Percentiles rank a stretch among this genome's conserved stretches.
Conservation (phyloP, 1,284 basidiomycete species). For the Melanopsichium pennsylvanicum region DNA sequence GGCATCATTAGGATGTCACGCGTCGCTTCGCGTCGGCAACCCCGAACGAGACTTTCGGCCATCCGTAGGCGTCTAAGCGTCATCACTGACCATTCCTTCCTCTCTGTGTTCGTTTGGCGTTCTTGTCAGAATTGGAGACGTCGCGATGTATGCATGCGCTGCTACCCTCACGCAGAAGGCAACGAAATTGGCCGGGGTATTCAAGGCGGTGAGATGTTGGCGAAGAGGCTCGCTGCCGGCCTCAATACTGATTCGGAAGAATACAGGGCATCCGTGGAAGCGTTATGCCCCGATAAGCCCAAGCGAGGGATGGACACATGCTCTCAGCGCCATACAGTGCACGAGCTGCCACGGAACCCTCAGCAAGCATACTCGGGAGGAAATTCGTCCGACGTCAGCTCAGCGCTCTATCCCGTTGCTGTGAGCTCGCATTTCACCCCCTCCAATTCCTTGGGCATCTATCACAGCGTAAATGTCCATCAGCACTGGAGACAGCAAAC, state of each 20-base stretch:
- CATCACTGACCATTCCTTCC: background rate
- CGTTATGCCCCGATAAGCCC: slow-evolving; percentile 24
- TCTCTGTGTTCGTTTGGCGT: background rate
- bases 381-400: background rate
- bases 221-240: slow-evolving; percentile 38
- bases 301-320: slow-evolving; percentile 5
- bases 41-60: too few species aligned
- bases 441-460: slow-evolving; percentile 21
- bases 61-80: too few species aligned
- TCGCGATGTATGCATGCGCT: slow-evolving; percentile 85
- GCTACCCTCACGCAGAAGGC: slow-evolving; percentile 72
- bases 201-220: slow-evolving; percentile 34
- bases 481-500: slow-evolving; percentile 15
- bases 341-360: slow-evolving; percentile 16
- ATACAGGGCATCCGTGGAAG: slow-evolving; percentile 27
- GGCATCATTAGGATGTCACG: background rate
- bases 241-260: slow-evolving; percentile 37
- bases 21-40: background rate
- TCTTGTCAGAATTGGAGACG: slow-evolving; percentile 74
- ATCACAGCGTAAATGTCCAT: slow-evolving; percentile 1
- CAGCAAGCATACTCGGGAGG: slow-evolving; percentile 7
- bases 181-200: slow-evolving; percentile 44
- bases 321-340: slow-evolving; percentile 6
- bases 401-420: background rate
- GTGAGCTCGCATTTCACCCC: background rate